Base-by-base conservation (phyloP, 768 basidiomycete genomes). In the Tubosaeta sp. region DNA sequence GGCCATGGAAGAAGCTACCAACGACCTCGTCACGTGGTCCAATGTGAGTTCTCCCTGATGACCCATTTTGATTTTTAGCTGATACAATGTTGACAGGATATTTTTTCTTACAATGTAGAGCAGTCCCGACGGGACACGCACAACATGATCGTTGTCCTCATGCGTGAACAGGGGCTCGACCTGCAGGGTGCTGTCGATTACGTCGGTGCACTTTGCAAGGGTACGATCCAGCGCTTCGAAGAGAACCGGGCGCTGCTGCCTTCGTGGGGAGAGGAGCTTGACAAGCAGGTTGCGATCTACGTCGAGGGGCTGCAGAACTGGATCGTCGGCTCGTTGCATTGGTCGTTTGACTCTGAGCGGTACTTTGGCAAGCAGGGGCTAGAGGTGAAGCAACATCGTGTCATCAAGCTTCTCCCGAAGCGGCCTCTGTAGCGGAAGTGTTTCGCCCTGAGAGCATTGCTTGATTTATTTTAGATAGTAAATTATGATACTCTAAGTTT, bases 21-120 rank as follows among this genome's bases (percentile, higher is more conserved):
- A 78, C 48, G 81, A 83, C 46, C 65, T 80, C 46, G 71, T 82
- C 35, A 73, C 72, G 10, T 78, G 76, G 72, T 75, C 71, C 24
- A 77, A 77, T 47, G 76, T 71, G 52, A 53, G 55, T 38, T 44
- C 3, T 35, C 13, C 49, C 44, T 64, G 5, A 3, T 64, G 5
- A 3, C 14, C 0, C 7, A 25, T 16, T n/a, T n/a, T 4, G 29
- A 4, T 2, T 7, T 25, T 4, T 34, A 9, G 19, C 38, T 56
- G 19, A 66, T 47, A 27, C 3, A 13, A 11, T 45, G 8, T 14
- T 11, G 43, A 4, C 2, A 86, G 86, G 86, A 87, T 55, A 82
- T 87, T 31, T 83, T 84, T 62, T 88, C 85, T 1, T 89, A 84
- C 66, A 86, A 87, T 53, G 79, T 81, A 39, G 87, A 88, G 60